These are phyloP conservation scores for Debaryomyces tyrocola DNA, from an alignment of 805 yeast species.

Conservation along the genomic window DNA sequence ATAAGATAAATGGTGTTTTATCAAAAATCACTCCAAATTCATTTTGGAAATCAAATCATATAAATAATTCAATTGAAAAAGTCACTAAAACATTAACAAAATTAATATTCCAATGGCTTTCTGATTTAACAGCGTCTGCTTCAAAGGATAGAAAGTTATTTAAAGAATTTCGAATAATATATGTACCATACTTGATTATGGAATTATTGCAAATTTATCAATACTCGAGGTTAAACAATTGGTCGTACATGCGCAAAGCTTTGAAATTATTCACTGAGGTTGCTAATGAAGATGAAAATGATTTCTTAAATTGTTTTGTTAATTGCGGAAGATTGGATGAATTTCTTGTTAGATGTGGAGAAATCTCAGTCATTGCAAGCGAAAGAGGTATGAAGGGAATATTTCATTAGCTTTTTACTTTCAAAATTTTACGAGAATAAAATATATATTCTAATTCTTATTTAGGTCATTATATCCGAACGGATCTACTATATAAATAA, in stretches of 20 bases:
- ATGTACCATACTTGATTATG: constrained; percentile 71
- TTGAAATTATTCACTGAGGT: constrained; percentile 59
- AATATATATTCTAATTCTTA: constrained; percentile 3
- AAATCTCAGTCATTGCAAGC: constrained; percentile 54
- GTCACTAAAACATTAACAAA: constrained; percentile 26
- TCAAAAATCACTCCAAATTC: constrained; percentile 6
- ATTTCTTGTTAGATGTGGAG: constrained; percentile 53
- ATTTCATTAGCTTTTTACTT: constrained; percentile 17
- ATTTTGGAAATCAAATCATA: constrained; percentile 28
- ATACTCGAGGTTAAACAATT: constrained; percentile 34
- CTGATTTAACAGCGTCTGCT: constrained; percentile 22
- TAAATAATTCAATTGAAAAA: constrained; percentile 38
- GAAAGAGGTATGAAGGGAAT: constrained; percentile 48
- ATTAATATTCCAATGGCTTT: constrained; percentile 38
- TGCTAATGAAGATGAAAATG: constrained; percentile 61
- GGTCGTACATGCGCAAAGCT: constrained; percentile 54
- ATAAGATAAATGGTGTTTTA: constrained; percentile 15
- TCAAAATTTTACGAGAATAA: not conserved
- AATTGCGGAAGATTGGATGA: constrained; percentile 55
- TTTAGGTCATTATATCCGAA: constrained; percentile 1
- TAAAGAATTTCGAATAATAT: constrained; percentile 59
- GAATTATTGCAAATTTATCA: constrained; percentile 59
- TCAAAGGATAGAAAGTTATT: constrained; percentile 40
- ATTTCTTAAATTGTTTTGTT: constrained; percentile 61
- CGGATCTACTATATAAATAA: too few relatives aligned